Evolutionary conservation across 148 eudicot genomes (phyloP), one percentile per base, ranked within the genome.

Genomic region (Diospyros kaki): DNA sequence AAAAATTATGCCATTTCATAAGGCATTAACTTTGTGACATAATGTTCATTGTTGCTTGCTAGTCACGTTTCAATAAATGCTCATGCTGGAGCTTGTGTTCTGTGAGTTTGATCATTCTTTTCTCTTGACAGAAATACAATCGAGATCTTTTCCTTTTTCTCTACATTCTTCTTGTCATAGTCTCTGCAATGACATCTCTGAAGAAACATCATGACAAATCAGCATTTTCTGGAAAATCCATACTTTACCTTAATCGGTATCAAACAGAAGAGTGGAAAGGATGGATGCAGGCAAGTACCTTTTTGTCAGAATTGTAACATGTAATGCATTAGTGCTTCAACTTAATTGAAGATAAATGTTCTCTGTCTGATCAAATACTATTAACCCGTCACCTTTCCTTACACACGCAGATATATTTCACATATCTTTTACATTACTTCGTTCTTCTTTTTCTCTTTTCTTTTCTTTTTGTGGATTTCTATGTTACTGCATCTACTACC

Each of bases 151-250:
- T 91, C 84, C 66, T 94, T 50, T 94, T 94, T 73, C 91, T 94
- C 72, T 91, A 83, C 83, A 55, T 82, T 74, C 87, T 94, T 75
- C 84, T 94, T 81, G 73, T 94, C 77, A 94, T 89, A 68, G 94
- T 84, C 78, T 91, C 94, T 61, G 94, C 91, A 73, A 87, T 87
- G 88, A 89, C 98, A 73, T 88, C 97, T 72, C 79, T 89, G 60
- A 94, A 88, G 94, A 94, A 87, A 79, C 97, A 91, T 73, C 83
- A 87, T 78, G 98, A 91, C 74, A 91, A 94, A 78, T 89, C 98
- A 81, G 86, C 90, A 70, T 89, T 94, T 74, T 87, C 94, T 73
- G 98, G 98, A 76, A 94, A 91, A 83, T 69, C 93, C 58, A 67
- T 94, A 15, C 91, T 91, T 58, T 94, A 91, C 77, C 89, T 94